Percentiles rank a stretch among this genome's conserved stretches.
Evolutionary conservation across 345 rosid genomes (phyloP).

Genomic region (Populus simonii): DNA sequence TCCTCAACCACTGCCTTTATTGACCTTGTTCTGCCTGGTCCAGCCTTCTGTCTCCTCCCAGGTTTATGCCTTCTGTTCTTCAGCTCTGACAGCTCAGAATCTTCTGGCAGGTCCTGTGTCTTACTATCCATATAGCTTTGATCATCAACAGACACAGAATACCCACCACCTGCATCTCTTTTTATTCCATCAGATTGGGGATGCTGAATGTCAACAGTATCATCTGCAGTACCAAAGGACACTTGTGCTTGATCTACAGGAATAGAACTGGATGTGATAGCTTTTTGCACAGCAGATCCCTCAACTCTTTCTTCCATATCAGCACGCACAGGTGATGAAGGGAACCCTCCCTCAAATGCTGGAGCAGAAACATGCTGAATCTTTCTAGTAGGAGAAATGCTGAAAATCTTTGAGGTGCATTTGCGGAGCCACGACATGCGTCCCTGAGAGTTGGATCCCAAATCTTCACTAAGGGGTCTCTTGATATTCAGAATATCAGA

Average conservation of each 20-base stretch:
- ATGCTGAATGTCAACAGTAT: slow-evolving; percentile 25
- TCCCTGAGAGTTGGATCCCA: slow-evolving; percentile 41
- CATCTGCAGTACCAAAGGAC: slow-evolving; percentile 20
- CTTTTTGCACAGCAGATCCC: slow-evolving; percentile 22
- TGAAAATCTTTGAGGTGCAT: slow-evolving; percentile 54
- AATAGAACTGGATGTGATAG: slow-evolving; percentile 9
- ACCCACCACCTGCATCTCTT: slow-evolving; percentile 33
- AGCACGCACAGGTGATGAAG: slow-evolving; percentile 17
- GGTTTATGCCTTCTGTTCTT: slow-evolving; percentile 37
- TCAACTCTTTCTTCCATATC: slow-evolving; percentile 25
- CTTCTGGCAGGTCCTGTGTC: slow-evolving; percentile 47
- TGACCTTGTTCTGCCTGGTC: slow-evolving; percentile 42
- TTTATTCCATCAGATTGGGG: slow-evolving; percentile 28
- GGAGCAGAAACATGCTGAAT: slow-evolving; percentile 31
- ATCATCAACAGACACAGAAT: slow-evolving; percentile 47
- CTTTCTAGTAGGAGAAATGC: slow-evolving; percentile 60
- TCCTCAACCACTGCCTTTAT: slow-evolving; percentile 56
- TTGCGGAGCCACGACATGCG: slow-evolving; percentile 58
- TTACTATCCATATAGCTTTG: slow-evolving; percentile 52
- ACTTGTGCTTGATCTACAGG: slow-evolving; percentile 28
- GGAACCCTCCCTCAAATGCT: slow-evolving; percentile 18
- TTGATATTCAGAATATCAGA: slow-evolving; percentile 28
- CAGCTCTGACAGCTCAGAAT: slow-evolving; percentile 54
- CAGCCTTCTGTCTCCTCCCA: slow-evolving; percentile 50
- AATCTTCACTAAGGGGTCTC: slow-evolving; percentile 34